phyloP scores from a whole-genome alignment of 1,284 basidiomycete species.

The Ustilago trichophora region DNA sequence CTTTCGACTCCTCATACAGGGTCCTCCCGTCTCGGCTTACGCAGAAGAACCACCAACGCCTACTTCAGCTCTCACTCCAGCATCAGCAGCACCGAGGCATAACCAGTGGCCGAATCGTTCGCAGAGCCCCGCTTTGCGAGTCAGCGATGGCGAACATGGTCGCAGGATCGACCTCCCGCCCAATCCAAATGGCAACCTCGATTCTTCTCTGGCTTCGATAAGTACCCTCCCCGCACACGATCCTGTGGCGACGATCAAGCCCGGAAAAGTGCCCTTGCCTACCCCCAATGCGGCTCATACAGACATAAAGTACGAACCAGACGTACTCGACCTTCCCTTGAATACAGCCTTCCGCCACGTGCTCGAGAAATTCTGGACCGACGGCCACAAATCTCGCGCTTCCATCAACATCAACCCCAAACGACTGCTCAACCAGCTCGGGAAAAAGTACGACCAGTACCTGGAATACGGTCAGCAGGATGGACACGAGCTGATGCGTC shows the following conservation, averaged over 20 bases:
- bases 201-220: conserved; percentile 28
- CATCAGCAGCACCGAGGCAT: no score
- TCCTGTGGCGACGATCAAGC: conserved; percentile 38
- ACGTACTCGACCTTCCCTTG: conserved; percentile 44
- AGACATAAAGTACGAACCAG: conserved; percentile 29
- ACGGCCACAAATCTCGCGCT: conserved; percentile 19
- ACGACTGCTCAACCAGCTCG: conserved; percentile 75
- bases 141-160: conserved; percentile 50
- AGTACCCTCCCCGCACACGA: conserved; percentile 20
- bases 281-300: not conserved
- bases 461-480: conserved; percentile 86
- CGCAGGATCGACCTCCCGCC: conserved; percentile 29
- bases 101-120: conserved; percentile 35
- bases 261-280: conserved; percentile 11
- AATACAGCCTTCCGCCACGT: conserved; percentile 56
- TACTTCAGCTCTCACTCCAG: not conserved
- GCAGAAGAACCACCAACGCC: conserved; percentile 7
- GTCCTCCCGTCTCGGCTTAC: conserved; percentile 11
- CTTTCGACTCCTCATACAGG: conserved; percentile 73
- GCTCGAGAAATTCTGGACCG: conserved; percentile 54
- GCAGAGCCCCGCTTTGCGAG: conserved; percentile 47
- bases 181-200: conserved; percentile 22
- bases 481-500: conserved; percentile 88
- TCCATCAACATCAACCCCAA: conserved; percentile 63
- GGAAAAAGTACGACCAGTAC: conserved; percentile 90